Percentiles rank a stretch among this genome's conserved stretches.
phyloP scores from a whole-genome alignment of 257 asterid genomes.

The Fraxinus americana region DNA sequence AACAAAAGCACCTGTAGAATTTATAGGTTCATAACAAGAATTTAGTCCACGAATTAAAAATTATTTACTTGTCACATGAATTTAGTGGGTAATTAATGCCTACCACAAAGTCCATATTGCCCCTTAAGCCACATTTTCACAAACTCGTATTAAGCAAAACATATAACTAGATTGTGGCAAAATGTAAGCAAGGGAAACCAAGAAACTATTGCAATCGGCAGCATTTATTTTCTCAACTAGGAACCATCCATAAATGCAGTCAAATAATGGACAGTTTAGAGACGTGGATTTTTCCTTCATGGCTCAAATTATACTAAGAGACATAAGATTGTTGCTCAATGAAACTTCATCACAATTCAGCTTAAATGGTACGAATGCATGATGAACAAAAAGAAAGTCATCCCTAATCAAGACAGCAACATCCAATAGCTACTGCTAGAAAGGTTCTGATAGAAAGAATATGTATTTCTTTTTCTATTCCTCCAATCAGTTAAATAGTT shows the following conservation, averaged over 20 bases:
- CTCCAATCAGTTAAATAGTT: neutral
- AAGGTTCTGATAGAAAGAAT: neutral
- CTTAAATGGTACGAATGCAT: neutral
- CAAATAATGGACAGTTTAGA: neutral
- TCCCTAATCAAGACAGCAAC: neutral
- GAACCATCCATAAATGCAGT: neutral
- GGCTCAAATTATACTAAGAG: neutral
- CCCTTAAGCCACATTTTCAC: constrained; percentile 8
- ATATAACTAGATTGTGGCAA: neutral
- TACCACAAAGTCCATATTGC: constrained; percentile 4
- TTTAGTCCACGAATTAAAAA: neutral
- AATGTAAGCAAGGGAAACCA: neutral
- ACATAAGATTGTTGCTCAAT: too few species aligned
- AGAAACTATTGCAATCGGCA: neutral
- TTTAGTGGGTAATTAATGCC: neutral
- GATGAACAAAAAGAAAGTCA: neutral
- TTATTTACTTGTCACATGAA: too few species aligned
- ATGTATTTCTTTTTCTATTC: neutral
- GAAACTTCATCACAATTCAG: neutral
- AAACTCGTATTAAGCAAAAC: neutral
- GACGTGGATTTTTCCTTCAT: neutral
- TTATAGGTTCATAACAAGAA: neutral
- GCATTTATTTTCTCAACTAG: neutral
- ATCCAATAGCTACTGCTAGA: neutral
- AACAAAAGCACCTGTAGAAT: neutral